Evolutionary conservation across 306 rosid species (phyloP).

Genomic region (Vigna hirtella): DNA sequence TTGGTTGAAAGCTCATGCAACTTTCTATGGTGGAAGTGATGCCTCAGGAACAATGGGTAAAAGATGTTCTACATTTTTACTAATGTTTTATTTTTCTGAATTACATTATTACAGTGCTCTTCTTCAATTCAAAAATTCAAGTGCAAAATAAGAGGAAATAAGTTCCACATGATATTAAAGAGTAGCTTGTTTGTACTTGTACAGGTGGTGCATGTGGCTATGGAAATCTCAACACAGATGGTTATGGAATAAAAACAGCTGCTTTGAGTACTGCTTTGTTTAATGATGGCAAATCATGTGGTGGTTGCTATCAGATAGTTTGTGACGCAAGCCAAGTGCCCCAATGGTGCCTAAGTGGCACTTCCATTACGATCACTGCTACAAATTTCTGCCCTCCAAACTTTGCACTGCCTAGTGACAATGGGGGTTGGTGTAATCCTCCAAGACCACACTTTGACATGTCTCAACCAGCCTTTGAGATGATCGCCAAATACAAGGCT

Average conservation of each 20-base stretch:
- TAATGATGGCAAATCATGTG: conserved; percentile 68
- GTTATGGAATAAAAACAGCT: conserved; percentile 68
- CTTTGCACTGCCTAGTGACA: conserved; percentile 52
- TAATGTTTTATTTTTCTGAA: background rate
- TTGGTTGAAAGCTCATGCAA: conserved; percentile 66
- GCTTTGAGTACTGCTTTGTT: conserved; percentile 72
- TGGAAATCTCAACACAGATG: conserved; percentile 58
- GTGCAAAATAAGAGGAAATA: conserved; percentile 13
- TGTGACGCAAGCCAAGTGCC: conserved; percentile 57
- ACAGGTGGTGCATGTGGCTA: conserved; percentile 85
- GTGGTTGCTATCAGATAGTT: conserved; percentile 71
- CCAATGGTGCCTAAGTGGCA: conserved; percentile 68
- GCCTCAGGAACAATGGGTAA: conserved; percentile 78
- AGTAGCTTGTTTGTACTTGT: conserved; percentile 17
- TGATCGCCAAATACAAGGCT: conserved; percentile 62
- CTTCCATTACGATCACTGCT: conserved; percentile 65
- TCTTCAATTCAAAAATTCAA: background rate
- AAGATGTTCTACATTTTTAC: background rate
- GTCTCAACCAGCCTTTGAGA: conserved; percentile 66
- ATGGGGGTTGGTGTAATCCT: conserved; percentile 81
- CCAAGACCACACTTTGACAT: conserved; percentile 71
- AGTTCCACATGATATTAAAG: background rate
- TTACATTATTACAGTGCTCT: background rate
- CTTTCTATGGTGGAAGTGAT: conserved; percentile 77
- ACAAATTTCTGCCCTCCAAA: conserved; percentile 83